Percentiles rank a stretch among this genome's conserved stretches.
phyloP scores from a whole-genome alignment of 164 flowering plant species.

The Sedum album region DNA sequence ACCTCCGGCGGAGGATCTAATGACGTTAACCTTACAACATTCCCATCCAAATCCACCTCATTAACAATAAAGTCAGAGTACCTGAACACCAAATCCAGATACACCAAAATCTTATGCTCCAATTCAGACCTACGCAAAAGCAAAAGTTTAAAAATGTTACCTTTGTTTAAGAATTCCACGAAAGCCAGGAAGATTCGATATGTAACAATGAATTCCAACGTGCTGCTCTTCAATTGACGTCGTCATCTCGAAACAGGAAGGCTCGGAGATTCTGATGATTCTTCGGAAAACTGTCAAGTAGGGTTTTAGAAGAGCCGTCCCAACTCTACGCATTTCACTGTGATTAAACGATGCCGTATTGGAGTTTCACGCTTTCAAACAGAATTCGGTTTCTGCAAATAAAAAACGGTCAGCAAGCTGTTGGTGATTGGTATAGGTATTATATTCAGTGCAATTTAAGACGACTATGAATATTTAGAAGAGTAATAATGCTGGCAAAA shows the following conservation, averaged over 20 bases:
- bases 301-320: constrained; percentile 14
- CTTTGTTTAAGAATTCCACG: constrained; percentile 88
- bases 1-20: constrained; percentile 75
- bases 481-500: too few species aligned
- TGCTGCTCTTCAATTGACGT: constrained; percentile 49
- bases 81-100: constrained; percentile 23
- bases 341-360: neutral
- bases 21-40: constrained; percentile 66
- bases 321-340: neutral
- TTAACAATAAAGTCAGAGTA: constrained; percentile 93
- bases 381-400: too few species aligned
- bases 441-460: too few species aligned
- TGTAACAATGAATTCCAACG: constrained; percentile 73
- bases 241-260: constrained; percentile 21
- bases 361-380: neutral
- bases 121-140: neutral
- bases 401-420: constrained; percentile 19
- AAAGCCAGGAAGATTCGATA: constrained; percentile 76
- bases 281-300: constrained; percentile 13
- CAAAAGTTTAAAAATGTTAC: constrained; percentile 16
- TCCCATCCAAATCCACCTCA: constrained; percentile 85
- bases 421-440: too few species aligned
- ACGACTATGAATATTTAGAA: too few species aligned
- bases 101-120: neutral
- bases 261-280: constrained; percentile 10